phyloP scores from a whole-genome alignment of 1,284 basidiomycete genomes.

The Mycosarcoma mackinlayi region DNA sequence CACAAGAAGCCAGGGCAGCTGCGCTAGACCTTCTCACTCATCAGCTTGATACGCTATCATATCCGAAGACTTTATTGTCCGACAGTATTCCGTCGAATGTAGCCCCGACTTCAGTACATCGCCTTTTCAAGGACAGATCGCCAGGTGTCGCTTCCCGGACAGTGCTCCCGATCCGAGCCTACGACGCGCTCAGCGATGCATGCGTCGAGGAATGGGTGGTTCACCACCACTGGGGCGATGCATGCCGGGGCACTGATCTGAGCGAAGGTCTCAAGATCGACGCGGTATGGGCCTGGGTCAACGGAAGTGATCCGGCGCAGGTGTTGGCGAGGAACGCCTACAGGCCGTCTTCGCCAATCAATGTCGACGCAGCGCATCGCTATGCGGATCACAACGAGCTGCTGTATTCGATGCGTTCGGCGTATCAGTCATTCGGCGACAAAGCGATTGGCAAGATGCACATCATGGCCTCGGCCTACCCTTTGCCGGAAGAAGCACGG shows the following conservation, averaged over 20 bases:
- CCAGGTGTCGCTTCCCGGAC: slow-evolving; percentile 22
- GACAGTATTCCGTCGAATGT: neutral
- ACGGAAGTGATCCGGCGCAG: slow-evolving; percentile 43
- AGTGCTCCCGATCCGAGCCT: slow-evolving; percentile 25
- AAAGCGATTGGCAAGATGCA: slow-evolving; percentile 39
- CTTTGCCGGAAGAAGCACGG: slow-evolving; percentile 13
- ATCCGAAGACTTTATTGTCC: slow-evolving; percentile 1
- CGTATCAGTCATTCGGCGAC: slow-evolving; percentile 14
- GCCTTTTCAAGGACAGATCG: slow-evolving; percentile 16
- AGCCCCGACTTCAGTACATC: slow-evolving; percentile 16
- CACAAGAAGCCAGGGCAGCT: slow-evolving; percentile 10
- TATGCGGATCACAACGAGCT: slow-evolving; percentile 52
- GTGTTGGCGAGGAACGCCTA: slow-evolving; percentile 32
- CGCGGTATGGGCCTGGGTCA: slow-evolving; percentile 47
- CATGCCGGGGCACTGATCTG: slow-evolving; percentile 25
- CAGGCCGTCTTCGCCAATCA: slow-evolving; percentile 25
- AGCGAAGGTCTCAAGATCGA: slow-evolving; percentile 27
- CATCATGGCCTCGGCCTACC: slow-evolving; percentile 46
- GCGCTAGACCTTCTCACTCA: slow-evolving; percentile 14
- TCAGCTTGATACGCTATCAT: slow-evolving; percentile 12
- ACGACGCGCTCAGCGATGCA: slow-evolving; percentile 35
- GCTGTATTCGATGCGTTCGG: slow-evolving; percentile 45
- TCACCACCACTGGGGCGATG: slow-evolving; percentile 26
- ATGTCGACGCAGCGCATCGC: slow-evolving; percentile 35
- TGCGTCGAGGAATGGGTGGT: slow-evolving; percentile 43